Conservation (phyloP, 2,329 filamentous ascomycete species). For the Raffaelea albimanens region DNA sequence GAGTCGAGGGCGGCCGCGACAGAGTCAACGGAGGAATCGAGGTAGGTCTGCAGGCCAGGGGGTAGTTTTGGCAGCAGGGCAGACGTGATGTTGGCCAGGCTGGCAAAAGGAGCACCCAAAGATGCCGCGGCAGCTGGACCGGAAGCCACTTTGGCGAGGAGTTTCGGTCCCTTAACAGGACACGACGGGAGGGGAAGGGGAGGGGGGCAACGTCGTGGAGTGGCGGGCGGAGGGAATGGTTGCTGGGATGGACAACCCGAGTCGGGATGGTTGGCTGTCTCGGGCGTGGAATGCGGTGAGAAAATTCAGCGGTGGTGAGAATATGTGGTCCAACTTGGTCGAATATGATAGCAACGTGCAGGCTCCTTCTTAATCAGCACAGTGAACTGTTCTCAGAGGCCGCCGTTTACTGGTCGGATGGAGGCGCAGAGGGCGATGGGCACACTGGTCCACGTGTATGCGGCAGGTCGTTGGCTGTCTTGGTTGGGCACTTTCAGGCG, state of each 20-base stretch:
- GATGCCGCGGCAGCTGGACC: slow-evolving; percentile 48
- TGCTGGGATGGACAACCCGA: no score
- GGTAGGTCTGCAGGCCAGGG: slow-evolving; percentile 43
- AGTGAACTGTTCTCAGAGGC: no score
- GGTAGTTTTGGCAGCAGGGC: slow-evolving; percentile 26
- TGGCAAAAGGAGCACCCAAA: slow-evolving; percentile 44
- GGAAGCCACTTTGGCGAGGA: slow-evolving; percentile 53
- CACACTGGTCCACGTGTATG: no score
- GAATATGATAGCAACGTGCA: no score
- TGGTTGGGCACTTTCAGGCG: no score
- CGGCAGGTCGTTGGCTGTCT: no score
- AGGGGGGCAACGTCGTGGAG: not conserved
- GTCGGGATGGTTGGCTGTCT: not conserved
- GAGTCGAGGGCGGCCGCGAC: slow-evolving; percentile 39
- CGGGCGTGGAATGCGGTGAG: not conserved
- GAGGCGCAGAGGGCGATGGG: no score
- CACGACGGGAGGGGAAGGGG: slow-evolving; percentile 13
- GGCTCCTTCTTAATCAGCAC: no score
- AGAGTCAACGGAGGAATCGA: slow-evolving; percentile 41
- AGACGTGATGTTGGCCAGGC: slow-evolving; percentile 46
- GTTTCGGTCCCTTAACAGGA: slow-evolving; percentile 28
- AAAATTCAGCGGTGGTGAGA: no score
- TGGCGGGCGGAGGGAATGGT: not conserved
- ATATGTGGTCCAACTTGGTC: no score
- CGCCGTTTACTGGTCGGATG: no score